phyloP scores from a whole-genome alignment of 2,329 filamentous ascomycete species.

The Teratosphaeria viscida region DNA sequence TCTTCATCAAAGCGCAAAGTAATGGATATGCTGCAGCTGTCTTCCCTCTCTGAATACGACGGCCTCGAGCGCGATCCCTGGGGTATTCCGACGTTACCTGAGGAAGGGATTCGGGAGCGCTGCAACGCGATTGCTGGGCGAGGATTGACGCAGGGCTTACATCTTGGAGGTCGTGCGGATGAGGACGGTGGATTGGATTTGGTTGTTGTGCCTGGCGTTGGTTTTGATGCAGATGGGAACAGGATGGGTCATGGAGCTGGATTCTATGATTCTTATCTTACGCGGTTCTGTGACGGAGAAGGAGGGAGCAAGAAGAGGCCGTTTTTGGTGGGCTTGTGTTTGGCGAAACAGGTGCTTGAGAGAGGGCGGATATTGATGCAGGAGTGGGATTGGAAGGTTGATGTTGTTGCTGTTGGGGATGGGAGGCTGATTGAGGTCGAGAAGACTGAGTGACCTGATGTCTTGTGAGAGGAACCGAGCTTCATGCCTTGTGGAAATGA shows the following conservation, averaged over 20 bases:
- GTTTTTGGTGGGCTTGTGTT: conserved; percentile 66
- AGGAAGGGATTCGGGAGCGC: conserved; percentile 53
- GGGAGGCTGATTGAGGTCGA: conserved; percentile 7
- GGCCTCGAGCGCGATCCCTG: conserved; percentile 68
- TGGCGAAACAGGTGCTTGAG: conserved; percentile 73
- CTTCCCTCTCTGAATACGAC: conserved; percentile 65
- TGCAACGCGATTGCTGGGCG: conserved; percentile 62
- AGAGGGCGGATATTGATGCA: conserved; percentile 60
- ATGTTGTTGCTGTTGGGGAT: conserved; percentile 43
- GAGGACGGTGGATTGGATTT: conserved; percentile 55
- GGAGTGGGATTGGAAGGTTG: conserved; percentile 65
- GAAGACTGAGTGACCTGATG: neutral
- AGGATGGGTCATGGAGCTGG: conserved; percentile 89
- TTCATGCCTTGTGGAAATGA: neutral
- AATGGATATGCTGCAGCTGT: conserved; percentile 91
- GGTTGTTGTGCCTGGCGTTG: conserved; percentile 84
- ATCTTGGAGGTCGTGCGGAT: neutral
- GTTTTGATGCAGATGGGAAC: conserved; percentile 67
- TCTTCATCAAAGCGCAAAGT: conserved; percentile 37
- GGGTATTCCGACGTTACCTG: conserved; percentile 82
- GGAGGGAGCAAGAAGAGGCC: conserved; percentile 35
- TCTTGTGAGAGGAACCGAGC: neutral
- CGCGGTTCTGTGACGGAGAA: conserved; percentile 46
- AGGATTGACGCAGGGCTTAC: neutral
- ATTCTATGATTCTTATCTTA: conserved; percentile 91